Evolutionary conservation across 2,329 filamentous ascomycete species (phyloP).

Genomic region (Curvularia sp.): DNA sequence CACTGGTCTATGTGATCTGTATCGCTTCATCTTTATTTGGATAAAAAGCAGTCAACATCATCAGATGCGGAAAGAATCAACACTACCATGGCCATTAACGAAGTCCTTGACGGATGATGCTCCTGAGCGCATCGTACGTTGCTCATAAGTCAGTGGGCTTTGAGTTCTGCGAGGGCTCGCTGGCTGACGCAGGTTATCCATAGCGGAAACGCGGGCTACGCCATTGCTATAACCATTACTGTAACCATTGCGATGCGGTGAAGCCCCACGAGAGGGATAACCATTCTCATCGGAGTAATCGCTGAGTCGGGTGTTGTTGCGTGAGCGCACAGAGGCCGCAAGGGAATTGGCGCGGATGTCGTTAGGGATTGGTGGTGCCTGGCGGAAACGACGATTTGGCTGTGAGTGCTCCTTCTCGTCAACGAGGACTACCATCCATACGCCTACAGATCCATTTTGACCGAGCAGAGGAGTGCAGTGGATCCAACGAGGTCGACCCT

Average conservation of each 20-base stretch:
- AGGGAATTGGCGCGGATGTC: slow-evolving; percentile 31
- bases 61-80: slow-evolving; percentile 29
- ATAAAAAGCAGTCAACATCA: neutral
- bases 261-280: slow-evolving; percentile 2
- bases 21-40: neutral
- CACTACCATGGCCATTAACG: slow-evolving; percentile 16
- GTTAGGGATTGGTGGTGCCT: slow-evolving; percentile 41
- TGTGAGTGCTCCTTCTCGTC: slow-evolving; percentile 57
- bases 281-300: slow-evolving; percentile 19
- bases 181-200: slow-evolving; percentile 19
- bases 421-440: slow-evolving; percentile 80
- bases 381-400: slow-evolving; percentile 38
- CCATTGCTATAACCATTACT: slow-evolving; percentile 8
- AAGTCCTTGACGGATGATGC: slow-evolving; percentile 21
- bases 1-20: slow-evolving; percentile 1
- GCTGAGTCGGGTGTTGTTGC: slow-evolving; percentile 9
- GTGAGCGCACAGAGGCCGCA: slow-evolving; percentile 2
- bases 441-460: slow-evolving; percentile 71
- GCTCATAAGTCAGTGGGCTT: slow-evolving; percentile 14
- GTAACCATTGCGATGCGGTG: slow-evolving; percentile 6
- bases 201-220: slow-evolving; percentile 10
- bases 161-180: slow-evolving; percentile 15
- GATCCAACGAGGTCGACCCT: slow-evolving; percentile 74
- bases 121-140: slow-evolving; percentile 21
- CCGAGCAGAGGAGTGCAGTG: slow-evolving; percentile 78